Conservation (phyloP, 164 flowering plant genomes). For the Houttuynia cordata region DNA sequence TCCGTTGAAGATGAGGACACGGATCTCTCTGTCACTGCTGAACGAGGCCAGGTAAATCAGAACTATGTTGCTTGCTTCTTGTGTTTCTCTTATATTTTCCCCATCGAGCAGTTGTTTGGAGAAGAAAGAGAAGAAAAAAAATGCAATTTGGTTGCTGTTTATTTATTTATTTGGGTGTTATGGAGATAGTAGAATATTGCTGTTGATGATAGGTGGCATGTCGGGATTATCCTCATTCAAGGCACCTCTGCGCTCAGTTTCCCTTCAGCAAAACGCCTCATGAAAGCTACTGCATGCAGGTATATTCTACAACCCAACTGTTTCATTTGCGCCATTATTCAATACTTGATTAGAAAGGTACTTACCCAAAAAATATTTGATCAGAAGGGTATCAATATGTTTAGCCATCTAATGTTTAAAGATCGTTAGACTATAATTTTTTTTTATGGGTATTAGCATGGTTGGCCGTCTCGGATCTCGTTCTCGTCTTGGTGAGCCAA, state of each 20-base stretch:
- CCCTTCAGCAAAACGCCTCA: conserved; percentile 6
- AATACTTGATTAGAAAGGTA: too few relatives aligned
- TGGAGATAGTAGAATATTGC: not conserved
- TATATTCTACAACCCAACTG: not conserved
- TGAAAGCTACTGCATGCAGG: conserved; percentile 5
- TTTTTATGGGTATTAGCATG: too few relatives aligned
- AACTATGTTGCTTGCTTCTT: too few relatives aligned
- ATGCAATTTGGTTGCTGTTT: not conserved
- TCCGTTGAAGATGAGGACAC: conserved; percentile 6
- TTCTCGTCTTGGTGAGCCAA: too few relatives aligned
- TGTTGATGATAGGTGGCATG: conserved; percentile 4
- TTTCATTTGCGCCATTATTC: not conserved
- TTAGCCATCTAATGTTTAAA: too few relatives aligned
- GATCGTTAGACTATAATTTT: too few relatives aligned
- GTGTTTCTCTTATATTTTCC: too few relatives aligned
- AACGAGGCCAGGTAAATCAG: conserved; percentile 12
- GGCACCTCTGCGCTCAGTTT: conserved; percentile 8
- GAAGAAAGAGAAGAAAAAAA: not conserved
- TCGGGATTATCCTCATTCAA: conserved; percentile 11
- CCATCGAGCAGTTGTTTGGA: too few relatives aligned
- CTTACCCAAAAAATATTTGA: too few relatives aligned
- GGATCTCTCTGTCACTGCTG: conserved; percentile 9
- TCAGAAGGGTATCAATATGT: too few relatives aligned
- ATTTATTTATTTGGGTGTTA: not conserved
- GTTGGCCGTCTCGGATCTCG: too few relatives aligned